Percentiles rank a stretch among this genome's conserved stretches.
phyloP scores from a whole-genome alignment of 345 rosid species.

The Brassica napus region Da-Ae NC_063436.1:6982501-6983000 shows the following conservation, averaged over 20 bases:
- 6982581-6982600: constrained; percentile 20
- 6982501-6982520: too few relatives aligned
- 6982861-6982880: constrained; percentile 4
- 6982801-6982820: fast-evolving
- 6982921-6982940: background rate
- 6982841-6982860: constrained; percentile 17
- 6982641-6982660: constrained; percentile 22
- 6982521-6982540: too few relatives aligned
- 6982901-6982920: background rate
- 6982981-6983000: background rate
- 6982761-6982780: background rate
- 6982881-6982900: constrained; percentile 2
- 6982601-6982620: constrained; percentile 21
- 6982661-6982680: constrained; percentile 1
- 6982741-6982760: constrained; percentile 2
- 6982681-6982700: background rate
- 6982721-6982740: constrained; percentile 20
- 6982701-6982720: constrained; percentile 39
- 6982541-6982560: background rate
- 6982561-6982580: constrained; percentile 5
- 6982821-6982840: background rate
- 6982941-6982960: background rate
- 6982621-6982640: constrained; percentile 15
- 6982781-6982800: background rate
- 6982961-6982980: background rate